A percentile compares a stretch with the other conserved stretches of the same genome.
phyloP scores from a whole-genome alignment of 129 eudicot genomes.

The Pulicaria dysenterica region DNA sequence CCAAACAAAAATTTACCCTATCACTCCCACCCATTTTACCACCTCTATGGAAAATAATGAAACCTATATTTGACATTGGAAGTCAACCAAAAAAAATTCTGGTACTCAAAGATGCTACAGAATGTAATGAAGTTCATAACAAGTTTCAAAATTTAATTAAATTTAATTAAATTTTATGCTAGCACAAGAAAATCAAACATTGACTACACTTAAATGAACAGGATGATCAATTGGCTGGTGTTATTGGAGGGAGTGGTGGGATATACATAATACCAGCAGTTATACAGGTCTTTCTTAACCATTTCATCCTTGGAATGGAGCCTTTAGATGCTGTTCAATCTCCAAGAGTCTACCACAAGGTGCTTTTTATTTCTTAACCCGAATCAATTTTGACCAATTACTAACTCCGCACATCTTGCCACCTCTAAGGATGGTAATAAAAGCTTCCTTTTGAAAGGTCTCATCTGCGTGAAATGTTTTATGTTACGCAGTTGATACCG shows the following conservation, averaged over 20 bases:
- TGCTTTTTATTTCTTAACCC: neutral
- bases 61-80: neutral
- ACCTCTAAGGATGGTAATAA: neutral
- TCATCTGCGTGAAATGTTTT: neutral
- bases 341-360: slow-evolving; percentile 96
- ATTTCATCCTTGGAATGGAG: slow-evolving; percentile 78
- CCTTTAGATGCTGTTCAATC: slow-evolving; percentile 78
- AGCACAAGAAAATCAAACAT: neutral
- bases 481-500: slow-evolving; percentile 61
- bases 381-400: neutral
- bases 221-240: slow-evolving; percentile 90
- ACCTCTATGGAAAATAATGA: neutral
- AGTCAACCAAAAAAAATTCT: slow-evolving; percentile 9
- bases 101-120: neutral
- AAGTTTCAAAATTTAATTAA: neutral
- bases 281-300: slow-evolving; percentile 82
- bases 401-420: neutral
- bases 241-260: slow-evolving; percentile 99
- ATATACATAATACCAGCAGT: slow-evolving; percentile 81
- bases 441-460: neutral
- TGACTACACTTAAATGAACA: slow-evolving; percentile 25
- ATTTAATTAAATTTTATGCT: neutral
- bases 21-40: too few relatives aligned
- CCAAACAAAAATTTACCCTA: too few relatives aligned
- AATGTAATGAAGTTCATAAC: neutral